These are phyloP conservation scores for Allium sativum DNA, from an alignment of 106 monocot species.

Conservation along the genomic window DNA sequence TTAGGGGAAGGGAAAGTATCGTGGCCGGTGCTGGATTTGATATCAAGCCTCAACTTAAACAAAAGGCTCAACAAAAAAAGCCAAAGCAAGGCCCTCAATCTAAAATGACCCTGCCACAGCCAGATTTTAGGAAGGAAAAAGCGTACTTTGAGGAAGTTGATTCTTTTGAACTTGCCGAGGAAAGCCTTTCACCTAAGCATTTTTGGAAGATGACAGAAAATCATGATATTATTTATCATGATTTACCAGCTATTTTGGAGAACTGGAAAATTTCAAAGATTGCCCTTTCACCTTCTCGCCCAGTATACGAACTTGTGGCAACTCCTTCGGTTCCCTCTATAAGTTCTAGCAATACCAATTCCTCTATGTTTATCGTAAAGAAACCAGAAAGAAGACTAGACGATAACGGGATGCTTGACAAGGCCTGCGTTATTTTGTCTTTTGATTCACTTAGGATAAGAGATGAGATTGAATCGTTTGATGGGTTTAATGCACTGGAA, in stretches of 20 bases:
- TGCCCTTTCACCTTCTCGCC: constrained; percentile 20
- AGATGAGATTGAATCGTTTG: constrained; percentile 16
- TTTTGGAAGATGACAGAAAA: constrained; percentile 44
- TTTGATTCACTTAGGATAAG: constrained; percentile 47
- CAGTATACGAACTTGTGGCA: constrained; percentile 12
- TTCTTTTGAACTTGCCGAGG: constrained; percentile 70
- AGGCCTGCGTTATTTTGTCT: constrained; percentile 18
- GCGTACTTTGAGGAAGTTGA: constrained; percentile 90
- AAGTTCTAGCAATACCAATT: constrained; percentile 8
- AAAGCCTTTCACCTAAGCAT: constrained; percentile 72
- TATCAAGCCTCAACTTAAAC: constrained; percentile 31
- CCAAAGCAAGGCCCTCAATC: constrained; percentile 22
- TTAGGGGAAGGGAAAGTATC: constrained; percentile 91
- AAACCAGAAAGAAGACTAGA: constrained; percentile 19
- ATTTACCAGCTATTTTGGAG: constrained; percentile 66
- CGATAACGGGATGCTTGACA: no score
- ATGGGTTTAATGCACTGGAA: neutral
- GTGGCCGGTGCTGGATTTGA: constrained; percentile 30
- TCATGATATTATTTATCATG: constrained; percentile 25
- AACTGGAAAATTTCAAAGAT: constrained; percentile 68
- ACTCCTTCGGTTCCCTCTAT: constrained; percentile 6
- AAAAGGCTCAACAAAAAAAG: constrained; percentile 32
- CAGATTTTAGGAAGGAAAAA: constrained; percentile 64
- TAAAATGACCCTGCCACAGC: constrained; percentile 21
- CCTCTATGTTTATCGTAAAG: constrained; percentile 7